Evolutionary conservation across 345 rosid species (phyloP), one percentile per base, ranked within the genome.

Genomic region (Populus simonii): DNA sequence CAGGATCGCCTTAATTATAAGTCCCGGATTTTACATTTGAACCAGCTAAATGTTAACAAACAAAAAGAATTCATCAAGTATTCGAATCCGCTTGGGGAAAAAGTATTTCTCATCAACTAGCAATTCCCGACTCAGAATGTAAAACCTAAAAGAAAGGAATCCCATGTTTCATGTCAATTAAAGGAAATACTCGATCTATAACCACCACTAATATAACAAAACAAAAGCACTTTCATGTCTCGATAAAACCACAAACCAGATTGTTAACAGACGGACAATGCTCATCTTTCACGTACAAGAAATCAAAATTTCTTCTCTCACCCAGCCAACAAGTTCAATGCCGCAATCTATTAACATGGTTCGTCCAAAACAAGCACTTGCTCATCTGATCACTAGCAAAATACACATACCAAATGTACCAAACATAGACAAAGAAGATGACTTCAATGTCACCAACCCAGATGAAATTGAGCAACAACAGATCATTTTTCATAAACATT

Each of bases 391-490:
- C 79, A 74, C 45, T 45, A 69, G 63, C 51, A 79, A 77, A 71
- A 71, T 49, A 33, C 45, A 49, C 29, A 61, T 23, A 49, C 5
- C 18, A 69, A 47, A 65, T 27, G 59, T 35, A 62, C 17, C 9
- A 66, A 39, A 76, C 38, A 23, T 53, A 51, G 13, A 49, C 39
- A 72, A 51, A 67, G 67, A 25, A 41, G 45, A 69, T 51, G 74
- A 74, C 70, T 73, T 22, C 69, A 10, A 62, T 66, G 27, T 5
- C 59, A 74, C 73, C 76, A 78, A 70, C 78, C 75, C 70, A 78
- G 4, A 80, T 73, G 74, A 80, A 75, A 86, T 80, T 74, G 81
- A 68, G 66, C 61, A 68, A 66, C 74, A 82, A 74, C 80, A 82
- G 72, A 77, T 78, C 85, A 33, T 66, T 80, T 68, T 78, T 39